phyloP scores from a whole-genome alignment of 2,329 filamentous ascomycete genomes.

The Monosporascus sp. region DNA sequence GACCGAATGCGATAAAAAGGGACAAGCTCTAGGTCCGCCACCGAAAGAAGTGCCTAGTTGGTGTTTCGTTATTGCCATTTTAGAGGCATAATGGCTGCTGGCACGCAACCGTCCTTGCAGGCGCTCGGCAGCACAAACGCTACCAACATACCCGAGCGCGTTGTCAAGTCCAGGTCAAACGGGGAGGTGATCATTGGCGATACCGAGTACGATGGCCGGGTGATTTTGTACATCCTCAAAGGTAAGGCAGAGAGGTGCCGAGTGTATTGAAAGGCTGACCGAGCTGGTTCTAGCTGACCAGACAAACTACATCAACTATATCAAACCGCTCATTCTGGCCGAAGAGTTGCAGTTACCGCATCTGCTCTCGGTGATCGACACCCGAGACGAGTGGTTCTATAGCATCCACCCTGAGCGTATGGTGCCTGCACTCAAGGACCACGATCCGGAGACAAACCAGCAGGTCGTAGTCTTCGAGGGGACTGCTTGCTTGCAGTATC shows the following conservation, averaged over 20 bases:
- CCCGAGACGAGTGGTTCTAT: slow-evolving; percentile 26
- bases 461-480: slow-evolving; percentile 29
- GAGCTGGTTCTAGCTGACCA: slow-evolving; percentile 21
- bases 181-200: slow-evolving; percentile 5
- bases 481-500: slow-evolving; percentile 32
- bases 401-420: slow-evolving; percentile 29
- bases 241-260: slow-evolving; percentile 5
- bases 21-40: no score
- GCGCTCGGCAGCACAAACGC: no score
- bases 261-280: neutral
- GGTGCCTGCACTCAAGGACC: slow-evolving; percentile 29
- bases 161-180: no score
- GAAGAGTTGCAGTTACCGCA: slow-evolving; percentile 26
- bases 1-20: no score
- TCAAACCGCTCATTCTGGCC: slow-evolving; percentile 32
- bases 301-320: slow-evolving; percentile 33
- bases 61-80: no score
- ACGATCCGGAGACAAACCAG: slow-evolving; percentile 21
- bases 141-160: no score
- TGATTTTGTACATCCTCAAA: slow-evolving; percentile 24
- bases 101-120: no score
- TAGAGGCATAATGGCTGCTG: no score
- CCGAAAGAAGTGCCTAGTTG: no score
- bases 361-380: slow-evolving; percentile 29
- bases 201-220: slow-evolving; percentile 15